Percentiles rank a stretch among this genome's conserved stretches.
Conservation (phyloP, 2,329 filamentous ascomycete species). For the Endoconidiophora laricicola region DNA sequence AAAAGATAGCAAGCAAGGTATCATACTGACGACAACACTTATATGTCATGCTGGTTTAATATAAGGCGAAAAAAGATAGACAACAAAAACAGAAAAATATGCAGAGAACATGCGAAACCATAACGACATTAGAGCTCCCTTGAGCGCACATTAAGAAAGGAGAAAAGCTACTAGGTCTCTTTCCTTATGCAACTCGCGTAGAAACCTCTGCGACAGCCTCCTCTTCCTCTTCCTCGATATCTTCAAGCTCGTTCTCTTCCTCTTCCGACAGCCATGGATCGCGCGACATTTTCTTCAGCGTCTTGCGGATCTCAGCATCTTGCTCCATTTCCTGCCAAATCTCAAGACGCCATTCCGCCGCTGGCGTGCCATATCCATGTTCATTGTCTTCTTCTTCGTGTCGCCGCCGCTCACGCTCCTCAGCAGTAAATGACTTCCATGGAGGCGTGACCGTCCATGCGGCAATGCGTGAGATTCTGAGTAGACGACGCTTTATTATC, state of each 20-base stretch:
- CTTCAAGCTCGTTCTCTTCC: slow-evolving; percentile 3
- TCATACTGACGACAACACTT: too few species aligned
- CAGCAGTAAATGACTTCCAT: slow-evolving; percentile 21
- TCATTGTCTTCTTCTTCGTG: slow-evolving; percentile 10
- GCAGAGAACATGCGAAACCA: background rate
- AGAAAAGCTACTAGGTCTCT: background rate
- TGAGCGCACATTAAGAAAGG: background rate
- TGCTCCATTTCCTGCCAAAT: slow-evolving; percentile 43
- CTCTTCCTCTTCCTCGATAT: slow-evolving; percentile 9
- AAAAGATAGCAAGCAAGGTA: too few species aligned
- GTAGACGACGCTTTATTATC: slow-evolving; percentile 28
- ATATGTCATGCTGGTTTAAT: too few species aligned
- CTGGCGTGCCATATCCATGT: slow-evolving; percentile 6
- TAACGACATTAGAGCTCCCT: background rate
- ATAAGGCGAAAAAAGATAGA: background rate
- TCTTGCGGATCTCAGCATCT: slow-evolving; percentile 28
- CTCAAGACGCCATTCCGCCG: slow-evolving; percentile 32
- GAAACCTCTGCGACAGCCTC: background rate
- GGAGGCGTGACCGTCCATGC: slow-evolving; percentile 14
- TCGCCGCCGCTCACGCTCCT: slow-evolving; percentile 13
- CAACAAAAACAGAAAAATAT: slow-evolving; percentile 3
- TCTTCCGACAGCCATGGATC: slow-evolving; percentile 14
- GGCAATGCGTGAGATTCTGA: slow-evolving; percentile 18
- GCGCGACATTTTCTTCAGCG: slow-evolving; percentile 25
- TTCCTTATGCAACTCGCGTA: slow-evolving; percentile 1